Conservation (phyloP, 2,329 filamentous ascomycete species). For the Arthrinium puccinioides region DNA sequence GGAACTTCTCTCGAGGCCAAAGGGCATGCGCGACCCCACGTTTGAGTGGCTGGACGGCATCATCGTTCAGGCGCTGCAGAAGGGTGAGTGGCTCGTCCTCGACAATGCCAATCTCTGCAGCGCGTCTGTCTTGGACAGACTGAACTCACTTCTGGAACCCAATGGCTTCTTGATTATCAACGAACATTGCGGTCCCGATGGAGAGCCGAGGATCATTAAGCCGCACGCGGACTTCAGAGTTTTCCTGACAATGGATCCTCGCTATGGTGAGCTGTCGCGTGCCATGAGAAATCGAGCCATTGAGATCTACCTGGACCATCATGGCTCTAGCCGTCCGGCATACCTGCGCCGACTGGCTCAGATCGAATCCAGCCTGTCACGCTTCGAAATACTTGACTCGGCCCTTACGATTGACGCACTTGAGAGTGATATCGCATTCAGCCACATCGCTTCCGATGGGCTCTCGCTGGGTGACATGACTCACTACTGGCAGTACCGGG, state of each 20-base stretch:
- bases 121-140: slow-evolving; percentile 83
- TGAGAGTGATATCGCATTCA: slow-evolving; percentile 15
- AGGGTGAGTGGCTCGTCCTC: slow-evolving; percentile 86
- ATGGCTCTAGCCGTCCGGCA: slow-evolving; percentile 22
- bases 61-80: slow-evolving; percentile 77
- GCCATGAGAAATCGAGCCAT: slow-evolving; percentile 95
- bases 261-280: slow-evolving; percentile 86
- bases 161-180: slow-evolving; percentile 85
- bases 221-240: slow-evolving; percentile 86
- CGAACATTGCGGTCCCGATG: slow-evolving; percentile 79
- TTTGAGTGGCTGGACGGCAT: slow-evolving; percentile 97
- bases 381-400: slow-evolving; percentile 32
- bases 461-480: slow-evolving; percentile 38
- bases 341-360: slow-evolving; percentile 33
- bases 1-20: slow-evolving; percentile 42
- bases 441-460: slow-evolving; percentile 34
- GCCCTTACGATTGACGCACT: slow-evolving; percentile 20
- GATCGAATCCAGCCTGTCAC: slow-evolving; percentile 42
- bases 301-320: slow-evolving; percentile 68
- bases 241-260: slow-evolving; percentile 88
- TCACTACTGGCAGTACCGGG: not conserved
- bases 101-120: slow-evolving; percentile 98
- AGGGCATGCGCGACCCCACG: slow-evolving; percentile 61
- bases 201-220: slow-evolving; percentile 69
- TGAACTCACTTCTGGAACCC: slow-evolving; percentile 91